phyloP scores from a whole-genome alignment of 2,329 filamentous ascomycete genomes.

The Fusarium sacchari region DNA sequence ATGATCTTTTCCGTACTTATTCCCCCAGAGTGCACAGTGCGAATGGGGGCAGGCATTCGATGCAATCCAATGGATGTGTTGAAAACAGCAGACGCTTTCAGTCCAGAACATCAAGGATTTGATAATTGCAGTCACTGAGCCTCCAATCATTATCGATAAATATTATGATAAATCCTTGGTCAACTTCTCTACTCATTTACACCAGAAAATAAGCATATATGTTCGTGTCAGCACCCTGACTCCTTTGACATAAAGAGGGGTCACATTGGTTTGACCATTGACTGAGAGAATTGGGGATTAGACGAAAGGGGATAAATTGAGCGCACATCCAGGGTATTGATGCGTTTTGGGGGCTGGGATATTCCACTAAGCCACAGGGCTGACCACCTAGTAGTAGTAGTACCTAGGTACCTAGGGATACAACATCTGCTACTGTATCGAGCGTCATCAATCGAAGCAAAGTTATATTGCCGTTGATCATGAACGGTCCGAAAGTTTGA shows the following conservation, averaged over 20 bases:
- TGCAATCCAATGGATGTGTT: too few relatives aligned
- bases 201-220: background rate
- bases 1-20: slow-evolving; percentile 14
- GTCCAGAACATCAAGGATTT: background rate
- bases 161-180: background rate
- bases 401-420: too few relatives aligned
- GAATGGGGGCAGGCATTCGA: too few relatives aligned
- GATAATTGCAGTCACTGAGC: background rate
- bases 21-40: slow-evolving; percentile 20
- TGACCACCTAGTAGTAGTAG: too few relatives aligned
- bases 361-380: background rate
- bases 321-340: slow-evolving; percentile 17
- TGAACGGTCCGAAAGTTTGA: slow-evolving; percentile 4
- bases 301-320: slow-evolving; percentile 13
- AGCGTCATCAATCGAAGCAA: background rate
- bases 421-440: background rate
- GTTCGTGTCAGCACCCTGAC: background rate
- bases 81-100: background rate
- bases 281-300: background rate
- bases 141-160: background rate
- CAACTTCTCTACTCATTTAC: background rate
- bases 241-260: slow-evolving; percentile 6
- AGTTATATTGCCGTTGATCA: slow-evolving; percentile 17
- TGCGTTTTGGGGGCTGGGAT: background rate
- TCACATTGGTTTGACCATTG: background rate